Evolutionary conservation across 257 asterid genomes (phyloP), one percentile per base, ranked within the genome.

Genomic region (Salvia splendens): DNA sequence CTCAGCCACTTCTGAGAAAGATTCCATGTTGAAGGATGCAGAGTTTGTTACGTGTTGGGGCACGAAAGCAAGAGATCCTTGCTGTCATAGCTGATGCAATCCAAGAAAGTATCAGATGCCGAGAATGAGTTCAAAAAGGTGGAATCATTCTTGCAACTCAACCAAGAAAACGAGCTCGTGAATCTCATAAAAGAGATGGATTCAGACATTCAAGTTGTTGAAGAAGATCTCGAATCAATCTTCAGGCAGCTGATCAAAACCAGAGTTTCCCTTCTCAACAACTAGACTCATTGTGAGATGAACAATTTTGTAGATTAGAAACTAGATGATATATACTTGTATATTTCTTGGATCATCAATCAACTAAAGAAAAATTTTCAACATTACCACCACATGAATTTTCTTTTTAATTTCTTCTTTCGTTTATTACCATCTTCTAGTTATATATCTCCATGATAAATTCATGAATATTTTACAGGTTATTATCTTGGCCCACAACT

Each of bases 221-320:
- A 80, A 64, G 78, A 78, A 38, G 74, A 64, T 20, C 65, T 80
- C 0, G 78, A 78, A 63, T 56, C 50, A n/a, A 45, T 75, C 3
- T 75, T 60, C 77, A 81, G 61, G 68, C 73, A 68, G 42, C 53
- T 81, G 30, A 78, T 78, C 50, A 75, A 65, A 69, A 64, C 81
- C 12, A 65, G 82, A 64, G 85, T 73, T n/a, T 83, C 63, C 15
- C 73, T 80, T 60, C 85, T 75, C 64, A 81, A 48, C 47, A 60
- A 72, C 60, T 75, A 73, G 72, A 58, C 32, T 51, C 55, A 10
- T 8, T 0, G 4, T 40, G 58, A 9, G 61, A 45, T 72, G 3
- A 3, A 65, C 59, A 50, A 7, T 47, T 65, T 30, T 63, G 17
- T 63, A 53, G 20, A 10, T 51, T 43, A 8, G 43, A 8, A 58